Conservation (phyloP, 1,284 basidiomycete genomes). For the Chalciporus sp. region DNA sequence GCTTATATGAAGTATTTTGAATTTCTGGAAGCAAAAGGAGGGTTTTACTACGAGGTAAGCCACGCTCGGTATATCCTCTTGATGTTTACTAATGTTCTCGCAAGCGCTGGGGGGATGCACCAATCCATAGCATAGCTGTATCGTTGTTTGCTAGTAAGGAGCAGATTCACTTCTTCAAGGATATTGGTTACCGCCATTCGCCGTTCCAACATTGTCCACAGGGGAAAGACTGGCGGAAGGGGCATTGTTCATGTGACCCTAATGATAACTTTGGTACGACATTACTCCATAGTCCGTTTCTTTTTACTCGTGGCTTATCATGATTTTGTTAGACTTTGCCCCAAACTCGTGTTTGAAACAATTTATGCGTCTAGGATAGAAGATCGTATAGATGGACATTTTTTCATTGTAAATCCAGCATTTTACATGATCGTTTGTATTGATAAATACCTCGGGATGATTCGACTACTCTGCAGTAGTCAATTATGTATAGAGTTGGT, state of each 20-base stretch:
- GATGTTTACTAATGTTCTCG: slow-evolving; percentile 2
- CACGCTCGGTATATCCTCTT: background rate
- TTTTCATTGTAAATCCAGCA: slow-evolving; percentile 1
- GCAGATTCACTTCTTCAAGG: slow-evolving; percentile 77
- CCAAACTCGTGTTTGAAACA: slow-evolving; percentile 46
- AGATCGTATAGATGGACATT: background rate
- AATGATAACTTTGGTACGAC: slow-evolving; percentile 51
- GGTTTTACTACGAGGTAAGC: slow-evolving; percentile 81
- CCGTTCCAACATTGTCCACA: slow-evolving; percentile 68
- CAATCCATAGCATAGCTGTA: slow-evolving; percentile 81
- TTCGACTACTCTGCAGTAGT: too few species aligned
- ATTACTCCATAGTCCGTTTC: background rate
- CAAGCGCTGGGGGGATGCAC: slow-evolving; percentile 86
- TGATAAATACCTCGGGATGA: background rate
- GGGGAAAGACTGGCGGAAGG: slow-evolving; percentile 45
- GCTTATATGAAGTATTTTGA: slow-evolving; percentile 82
- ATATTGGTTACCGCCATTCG: slow-evolving; percentile 55
- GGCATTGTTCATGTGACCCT: slow-evolving; percentile 53
- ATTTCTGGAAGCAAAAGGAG: slow-evolving; percentile 75
- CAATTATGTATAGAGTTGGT: too few species aligned
- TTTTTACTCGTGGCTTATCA: slow-evolving; percentile 8
- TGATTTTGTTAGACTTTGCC: slow-evolving; percentile 40
- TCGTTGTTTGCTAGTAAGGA: slow-evolving; percentile 71
- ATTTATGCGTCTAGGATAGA: slow-evolving; percentile 36
- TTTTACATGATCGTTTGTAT: background rate